Conservation (phyloP, 192 early-diverging fungal genomes). For the Backusella australiensis region DNA sequence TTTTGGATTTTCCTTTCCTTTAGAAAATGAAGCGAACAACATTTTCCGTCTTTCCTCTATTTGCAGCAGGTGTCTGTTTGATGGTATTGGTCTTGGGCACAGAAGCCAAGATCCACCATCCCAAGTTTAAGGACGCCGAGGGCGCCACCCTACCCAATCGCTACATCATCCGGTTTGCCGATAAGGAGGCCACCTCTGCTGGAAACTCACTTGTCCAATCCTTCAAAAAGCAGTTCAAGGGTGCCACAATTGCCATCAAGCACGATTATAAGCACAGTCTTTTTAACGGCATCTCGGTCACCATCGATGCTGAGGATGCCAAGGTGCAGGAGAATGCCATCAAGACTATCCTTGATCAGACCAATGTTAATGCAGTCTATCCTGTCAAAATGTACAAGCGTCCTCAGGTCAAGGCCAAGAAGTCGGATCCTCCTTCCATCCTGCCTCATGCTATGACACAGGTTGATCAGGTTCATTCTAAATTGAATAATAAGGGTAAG, state of each 20-base stretch:
- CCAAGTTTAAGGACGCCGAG: background rate
- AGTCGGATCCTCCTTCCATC: background rate
- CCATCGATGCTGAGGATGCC: background rate
- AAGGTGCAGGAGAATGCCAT: background rate
- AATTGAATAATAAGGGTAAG: slow-evolving; percentile 57
- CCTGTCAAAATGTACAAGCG: slow-evolving; percentile 17
- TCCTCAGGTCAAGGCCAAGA: slow-evolving; percentile 6
- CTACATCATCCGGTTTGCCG: slow-evolving; percentile 9
- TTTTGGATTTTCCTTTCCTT: background rate
- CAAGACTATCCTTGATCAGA: slow-evolving; percentile 4
- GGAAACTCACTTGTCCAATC: slow-evolving; percentile 4
- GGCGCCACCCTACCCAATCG: background rate
- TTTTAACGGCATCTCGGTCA: slow-evolving; percentile 24
- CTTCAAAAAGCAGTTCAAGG: background rate
- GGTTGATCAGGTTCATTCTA: slow-evolving; percentile 47
- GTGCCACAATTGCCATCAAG: background rate
- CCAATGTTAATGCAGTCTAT: slow-evolving; percentile 16
- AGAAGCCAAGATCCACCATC: background rate
- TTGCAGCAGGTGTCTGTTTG: slow-evolving; percentile 15
- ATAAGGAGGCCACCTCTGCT: background rate
- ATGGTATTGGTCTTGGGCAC: background rate
- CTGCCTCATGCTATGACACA: slow-evolving; percentile 52
- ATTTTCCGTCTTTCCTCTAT: slow-evolving; percentile 9
- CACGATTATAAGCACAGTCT: slow-evolving; percentile 17
- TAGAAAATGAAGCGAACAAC: slow-evolving; percentile 8